These are phyloP conservation scores for Colletotrichum euphorbiae DNA, from an alignment of 2,329 filamentous ascomycete species.

Conservation along the genomic window DNA sequence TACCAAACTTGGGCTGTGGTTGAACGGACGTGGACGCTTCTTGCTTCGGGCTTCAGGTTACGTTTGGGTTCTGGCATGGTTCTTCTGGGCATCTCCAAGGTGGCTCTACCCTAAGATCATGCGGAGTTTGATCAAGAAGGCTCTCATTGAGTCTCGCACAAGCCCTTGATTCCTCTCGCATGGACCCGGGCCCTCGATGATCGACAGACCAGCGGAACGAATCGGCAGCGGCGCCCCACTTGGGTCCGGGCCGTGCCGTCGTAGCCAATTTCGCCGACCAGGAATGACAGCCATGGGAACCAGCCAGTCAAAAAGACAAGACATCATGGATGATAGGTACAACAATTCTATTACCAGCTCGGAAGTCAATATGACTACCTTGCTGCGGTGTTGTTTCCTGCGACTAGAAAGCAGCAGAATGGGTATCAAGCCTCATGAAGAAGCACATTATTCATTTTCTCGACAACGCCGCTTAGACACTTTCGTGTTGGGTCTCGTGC, in stretches of 20 bases:
- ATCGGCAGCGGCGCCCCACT: no score
- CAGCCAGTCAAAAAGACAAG: no score
- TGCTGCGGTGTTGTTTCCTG: background rate
- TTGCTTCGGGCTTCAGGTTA: background rate
- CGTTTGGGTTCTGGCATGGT: conserved; percentile 10
- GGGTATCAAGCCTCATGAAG: background rate
- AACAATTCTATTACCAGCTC: no score
- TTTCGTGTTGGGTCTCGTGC: conserved; percentile 14
- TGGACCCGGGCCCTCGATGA: no score
- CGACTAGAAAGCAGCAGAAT: background rate
- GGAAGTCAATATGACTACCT: background rate
- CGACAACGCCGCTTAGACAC: background rate
- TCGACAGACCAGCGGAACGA: no score
- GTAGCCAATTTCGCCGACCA: no score
- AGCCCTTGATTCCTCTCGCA: no score
- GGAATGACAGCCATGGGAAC: no score
- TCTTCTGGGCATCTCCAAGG: conserved; percentile 7
- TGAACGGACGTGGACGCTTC: background rate
- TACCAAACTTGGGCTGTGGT: background rate
- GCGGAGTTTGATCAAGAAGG: background rate
- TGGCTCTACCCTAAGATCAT: conserved; percentile 23
- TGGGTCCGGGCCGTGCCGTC: no score
- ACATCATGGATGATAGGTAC: no score
- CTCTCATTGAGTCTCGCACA: background rate
- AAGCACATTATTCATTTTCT: background rate